phyloP scores from a whole-genome alignment of 2,329 filamentous ascomycete genomes.

The Fulvia fulva region DNA sequence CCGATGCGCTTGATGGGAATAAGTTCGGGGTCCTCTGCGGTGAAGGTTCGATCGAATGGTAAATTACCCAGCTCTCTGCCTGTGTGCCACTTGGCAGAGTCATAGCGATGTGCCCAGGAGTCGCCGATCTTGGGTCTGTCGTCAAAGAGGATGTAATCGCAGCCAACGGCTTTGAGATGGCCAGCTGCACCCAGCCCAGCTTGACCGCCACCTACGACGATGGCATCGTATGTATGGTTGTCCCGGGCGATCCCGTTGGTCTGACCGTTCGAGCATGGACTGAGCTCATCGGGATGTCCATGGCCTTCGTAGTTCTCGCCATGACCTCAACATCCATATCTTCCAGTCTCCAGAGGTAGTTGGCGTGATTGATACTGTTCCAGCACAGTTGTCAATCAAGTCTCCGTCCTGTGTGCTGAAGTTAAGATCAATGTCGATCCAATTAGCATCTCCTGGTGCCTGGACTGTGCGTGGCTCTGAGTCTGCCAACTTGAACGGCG shows the following conservation, averaged over 20 bases:
- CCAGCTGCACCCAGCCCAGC: slow-evolving; percentile 43
- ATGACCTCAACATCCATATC: slow-evolving; percentile 39
- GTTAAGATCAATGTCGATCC: slow-evolving; percentile 26
- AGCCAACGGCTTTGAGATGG: slow-evolving; percentile 41
- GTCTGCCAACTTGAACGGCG: slow-evolving; percentile 14
- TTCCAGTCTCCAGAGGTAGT: slow-evolving; percentile 36
- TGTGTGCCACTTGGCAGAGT: slow-evolving; percentile 41
- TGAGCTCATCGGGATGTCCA: slow-evolving; percentile 27
- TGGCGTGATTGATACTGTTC: slow-evolving; percentile 32
- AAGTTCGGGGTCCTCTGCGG: slow-evolving; percentile 21
- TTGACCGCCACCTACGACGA: slow-evolving; percentile 43
- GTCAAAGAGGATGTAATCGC: slow-evolving; percentile 45
- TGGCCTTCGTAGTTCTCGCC: slow-evolving; percentile 36
- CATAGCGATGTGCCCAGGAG: slow-evolving; percentile 47
- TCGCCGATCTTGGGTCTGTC: slow-evolving; percentile 37
- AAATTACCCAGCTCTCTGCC: slow-evolving; percentile 40
- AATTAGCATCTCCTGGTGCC: slow-evolving; percentile 18
- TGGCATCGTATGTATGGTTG: slow-evolving; percentile 25
- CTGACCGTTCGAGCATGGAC: slow-evolving; percentile 13
- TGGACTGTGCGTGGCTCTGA: slow-evolving; percentile 27
- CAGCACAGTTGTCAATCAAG: slow-evolving; percentile 29
- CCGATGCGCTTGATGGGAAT: slow-evolving; percentile 34
- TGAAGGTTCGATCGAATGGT: slow-evolving; percentile 37
- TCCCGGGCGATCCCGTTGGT: slow-evolving; percentile 11
- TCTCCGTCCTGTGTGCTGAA: slow-evolving; percentile 30